phyloP scores from a whole-genome alignment of 345 rosid species.

The Gossypium arboreum region DNA sequence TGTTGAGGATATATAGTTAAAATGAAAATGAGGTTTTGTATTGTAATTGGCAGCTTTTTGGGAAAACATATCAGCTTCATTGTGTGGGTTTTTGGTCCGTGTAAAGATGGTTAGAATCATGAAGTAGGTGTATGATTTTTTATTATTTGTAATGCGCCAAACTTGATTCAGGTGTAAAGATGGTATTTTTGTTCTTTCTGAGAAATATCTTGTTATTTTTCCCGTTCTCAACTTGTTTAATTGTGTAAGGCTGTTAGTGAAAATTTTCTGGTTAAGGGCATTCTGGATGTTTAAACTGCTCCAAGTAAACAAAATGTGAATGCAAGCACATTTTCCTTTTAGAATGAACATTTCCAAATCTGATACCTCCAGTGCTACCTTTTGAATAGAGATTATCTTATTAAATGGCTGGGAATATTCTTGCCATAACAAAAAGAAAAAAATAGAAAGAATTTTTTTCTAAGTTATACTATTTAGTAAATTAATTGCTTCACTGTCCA shows the following conservation, averaged over 20 bases:
- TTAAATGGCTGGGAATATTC: too few species aligned
- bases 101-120: background rate
- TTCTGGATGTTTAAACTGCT: background rate
- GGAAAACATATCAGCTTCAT: background rate
- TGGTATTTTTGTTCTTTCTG: background rate
- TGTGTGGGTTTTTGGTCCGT: background rate
- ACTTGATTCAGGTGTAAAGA: too few species aligned
- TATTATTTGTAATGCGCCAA: too few species aligned
- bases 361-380: too few species aligned
- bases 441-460: too few species aligned
- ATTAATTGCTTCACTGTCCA: too few species aligned
- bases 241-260: background rate
- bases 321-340: too few species aligned
- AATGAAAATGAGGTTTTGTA: background rate
- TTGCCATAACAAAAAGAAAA: too few species aligned
- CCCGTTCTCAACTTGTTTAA: background rate
- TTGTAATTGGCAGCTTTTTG: background rate
- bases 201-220: conserved; percentile 6
- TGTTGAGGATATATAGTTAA: background rate
- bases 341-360: too few species aligned
- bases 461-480: too few species aligned
- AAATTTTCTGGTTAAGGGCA: background rate
- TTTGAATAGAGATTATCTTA: too few species aligned
- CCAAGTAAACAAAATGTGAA: background rate
- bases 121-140: background rate